Base-by-base conservation (phyloP, 495 filamentous ascomycete genomes). In the Annulohypoxylon moriforme region DNA sequence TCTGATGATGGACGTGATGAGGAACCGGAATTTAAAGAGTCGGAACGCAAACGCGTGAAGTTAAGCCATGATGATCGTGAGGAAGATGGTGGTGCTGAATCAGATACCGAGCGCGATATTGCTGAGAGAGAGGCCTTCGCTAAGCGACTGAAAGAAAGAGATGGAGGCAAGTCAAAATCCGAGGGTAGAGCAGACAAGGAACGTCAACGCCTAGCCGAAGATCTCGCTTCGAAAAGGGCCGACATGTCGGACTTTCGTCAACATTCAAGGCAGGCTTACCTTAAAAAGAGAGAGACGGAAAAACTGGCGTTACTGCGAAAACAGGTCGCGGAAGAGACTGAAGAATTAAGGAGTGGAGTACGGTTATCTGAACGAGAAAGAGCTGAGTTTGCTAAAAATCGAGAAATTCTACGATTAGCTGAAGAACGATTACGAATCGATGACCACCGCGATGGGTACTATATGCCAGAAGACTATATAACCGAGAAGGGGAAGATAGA, bases 381-480 rank as follows among this genome's bases (percentile, higher is more conserved):
- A 76, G 91, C 91, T 50, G 94, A 98, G 69, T 98, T 98, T 77
- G 90, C 91, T 1, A 91, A 93, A 62, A 98, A 98, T 74, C 86
- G 93, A 42, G 92, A 98, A 79, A 87, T 96, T 22, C 85, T 98
- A 18, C 86, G 91, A 18, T 86, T 98, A 42, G 95, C 96, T 0
- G 94, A 97, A 81, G 94, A 97, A 79, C 86, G 96, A 40, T 81
- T 94, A 29, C 86, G 88, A 25, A 96, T 98, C 66, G 95, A 98
- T 77, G 95, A 98, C 71, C 88, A 97, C 74, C 88, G 91, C 16
- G 94, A 97, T 84, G 96, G 96, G 4, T 98, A 98, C 78, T 90
- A 91, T 79, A 89, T 99, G 81, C 95, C 96, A 0, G 94, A 97
- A 61, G 94, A 97, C 75, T 97, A 97, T 72, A 96, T 95, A 64